phyloP scores from a whole-genome alignment of 441 rosid species.

The Adansonia gregorii region DNA sequence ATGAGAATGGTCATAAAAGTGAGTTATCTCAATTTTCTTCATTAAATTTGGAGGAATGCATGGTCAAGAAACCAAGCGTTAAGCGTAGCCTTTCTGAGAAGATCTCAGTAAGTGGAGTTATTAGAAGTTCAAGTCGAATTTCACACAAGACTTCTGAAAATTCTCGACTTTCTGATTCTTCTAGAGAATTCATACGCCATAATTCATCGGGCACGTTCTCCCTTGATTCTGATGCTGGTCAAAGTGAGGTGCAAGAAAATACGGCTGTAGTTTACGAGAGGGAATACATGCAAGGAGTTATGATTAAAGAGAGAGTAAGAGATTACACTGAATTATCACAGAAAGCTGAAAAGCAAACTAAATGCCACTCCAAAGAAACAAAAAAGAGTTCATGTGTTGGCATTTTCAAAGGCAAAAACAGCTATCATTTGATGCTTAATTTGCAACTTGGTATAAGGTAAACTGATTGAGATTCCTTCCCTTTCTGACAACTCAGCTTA shows the following conservation, averaged over 20 bases:
- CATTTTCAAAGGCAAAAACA: constrained; percentile 52
- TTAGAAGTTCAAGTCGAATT: constrained; percentile 52
- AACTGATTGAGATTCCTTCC: constrained; percentile 22
- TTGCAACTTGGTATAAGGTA: constrained; percentile 99
- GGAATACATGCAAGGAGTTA: constrained; percentile 92
- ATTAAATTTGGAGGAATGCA: constrained; percentile 42
- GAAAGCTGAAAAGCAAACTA: constrained; percentile 51
- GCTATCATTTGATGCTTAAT: constrained; percentile 82
- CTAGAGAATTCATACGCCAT: constrained; percentile 41
- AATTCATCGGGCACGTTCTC: constrained; percentile 48
- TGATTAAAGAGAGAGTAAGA: constrained; percentile 67
- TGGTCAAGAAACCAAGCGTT: constrained; percentile 42
- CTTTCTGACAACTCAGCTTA: background rate
- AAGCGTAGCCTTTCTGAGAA: constrained; percentile 70
- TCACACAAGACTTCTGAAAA: constrained; percentile 56
- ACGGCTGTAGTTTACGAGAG: constrained; percentile 68
- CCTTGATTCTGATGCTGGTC: constrained; percentile 44
- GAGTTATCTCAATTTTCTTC: constrained; percentile 52
- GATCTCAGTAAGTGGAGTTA: constrained; percentile 43
- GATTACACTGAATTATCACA: constrained; percentile 42
- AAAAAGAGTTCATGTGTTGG: constrained; percentile 50
- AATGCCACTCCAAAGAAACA: constrained; percentile 49
- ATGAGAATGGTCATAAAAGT: constrained; percentile 46
- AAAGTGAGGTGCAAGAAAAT: constrained; percentile 42
- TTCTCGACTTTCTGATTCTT: constrained; percentile 39